Conservation (phyloP, 2,329 filamentous ascomycete species). For the Pseudocercospora crystallina region DNA sequence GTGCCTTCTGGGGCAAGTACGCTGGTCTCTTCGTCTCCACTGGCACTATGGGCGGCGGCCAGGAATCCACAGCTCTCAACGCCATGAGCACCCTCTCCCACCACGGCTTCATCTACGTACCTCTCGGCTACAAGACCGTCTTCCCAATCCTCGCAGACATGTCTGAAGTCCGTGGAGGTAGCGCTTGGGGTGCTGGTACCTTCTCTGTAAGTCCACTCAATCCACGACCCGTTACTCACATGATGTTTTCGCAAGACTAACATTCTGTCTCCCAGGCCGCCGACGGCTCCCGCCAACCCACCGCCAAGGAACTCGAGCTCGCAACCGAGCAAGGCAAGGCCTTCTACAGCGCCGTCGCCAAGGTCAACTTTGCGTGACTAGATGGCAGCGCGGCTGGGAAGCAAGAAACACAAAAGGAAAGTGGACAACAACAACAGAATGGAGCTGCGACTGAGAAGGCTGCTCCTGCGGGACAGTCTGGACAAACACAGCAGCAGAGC, state of each 20-base stretch:
- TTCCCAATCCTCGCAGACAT: conserved; percentile 72
- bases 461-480: conserved; percentile 26
- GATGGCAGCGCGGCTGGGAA: conserved; percentile 55
- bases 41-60: conserved; percentile 80
- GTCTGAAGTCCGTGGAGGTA: conserved; percentile 78
- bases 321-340: conserved; percentile 79
- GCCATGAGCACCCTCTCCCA: conserved; percentile 83
- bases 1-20: conserved; percentile 72
- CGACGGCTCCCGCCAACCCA: conserved; percentile 83
- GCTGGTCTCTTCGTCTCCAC: conserved; percentile 89
- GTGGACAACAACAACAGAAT: conserved; percentile 14
- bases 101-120: conserved; percentile 96
- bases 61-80: conserved; percentile 82
- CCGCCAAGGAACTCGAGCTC: conserved; percentile 70
- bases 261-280: conserved; percentile 27
- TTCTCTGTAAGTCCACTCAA: conserved; percentile 54
- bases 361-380: conserved; percentile 72
- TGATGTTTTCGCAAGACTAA: conserved; percentile 36
- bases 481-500: conserved; percentile 30
- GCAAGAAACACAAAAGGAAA: conserved; percentile 20
- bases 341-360: conserved; percentile 77
- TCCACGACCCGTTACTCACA: neutral
- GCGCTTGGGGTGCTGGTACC: conserved; percentile 90
- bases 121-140: conserved; percentile 81
- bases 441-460: conserved; percentile 12